A percentile compares a stretch with the other conserved stretches of the same genome.
Evolutionary conservation across 768 basidiomycete genomes (phyloP).

Genomic region (Solioccasus polychromus): DNA sequence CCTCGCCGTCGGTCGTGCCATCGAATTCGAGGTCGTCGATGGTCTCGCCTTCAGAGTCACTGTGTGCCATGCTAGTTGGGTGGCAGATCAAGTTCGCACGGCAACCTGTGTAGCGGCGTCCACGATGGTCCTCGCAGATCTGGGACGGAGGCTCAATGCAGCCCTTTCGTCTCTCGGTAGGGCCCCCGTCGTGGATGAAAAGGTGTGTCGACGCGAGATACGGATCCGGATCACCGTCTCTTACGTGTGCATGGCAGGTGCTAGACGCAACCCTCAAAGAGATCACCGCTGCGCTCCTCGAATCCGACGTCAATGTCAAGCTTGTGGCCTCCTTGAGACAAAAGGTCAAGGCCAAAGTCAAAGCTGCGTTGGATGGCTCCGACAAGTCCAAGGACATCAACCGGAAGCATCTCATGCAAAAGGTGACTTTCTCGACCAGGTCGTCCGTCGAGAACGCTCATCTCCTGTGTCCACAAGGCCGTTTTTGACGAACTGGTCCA

Average conservation of each 20-base stretch:
- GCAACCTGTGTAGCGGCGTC: conserved; percentile 14
- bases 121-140: conserved; percentile 92
- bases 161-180: conserved; percentile 88
- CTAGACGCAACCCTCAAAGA: conserved; percentile 94
- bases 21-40: conserved; percentile 62
- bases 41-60: conserved; percentile 64
- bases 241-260: conserved; percentile 53
- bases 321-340: conserved; percentile 83
- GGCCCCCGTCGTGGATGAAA: conserved; percentile 87
- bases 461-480: conserved; percentile 49
- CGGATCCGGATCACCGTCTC: not conserved
- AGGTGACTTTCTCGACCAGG: conserved; percentile 44
- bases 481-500: conserved; percentile 96
- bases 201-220: conserved; percentile 47
- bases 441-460: conserved; percentile 7
- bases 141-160: conserved; percentile 90
- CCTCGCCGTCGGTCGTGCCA: conserved; percentile 38
- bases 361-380: conserved; percentile 68
- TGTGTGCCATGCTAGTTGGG: conserved; percentile 42
- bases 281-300: conserved; percentile 89
- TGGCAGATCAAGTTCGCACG: conserved; percentile 28
- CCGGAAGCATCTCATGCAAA: conserved; percentile 87
- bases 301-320: conserved; percentile 98
- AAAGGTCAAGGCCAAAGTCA: conserved; percentile 89
- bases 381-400: conserved; percentile 80